Evolutionary conservation across 2,329 filamentous ascomycete genomes (phyloP).

Genomic region (Magnaporthales sp.): DNA sequence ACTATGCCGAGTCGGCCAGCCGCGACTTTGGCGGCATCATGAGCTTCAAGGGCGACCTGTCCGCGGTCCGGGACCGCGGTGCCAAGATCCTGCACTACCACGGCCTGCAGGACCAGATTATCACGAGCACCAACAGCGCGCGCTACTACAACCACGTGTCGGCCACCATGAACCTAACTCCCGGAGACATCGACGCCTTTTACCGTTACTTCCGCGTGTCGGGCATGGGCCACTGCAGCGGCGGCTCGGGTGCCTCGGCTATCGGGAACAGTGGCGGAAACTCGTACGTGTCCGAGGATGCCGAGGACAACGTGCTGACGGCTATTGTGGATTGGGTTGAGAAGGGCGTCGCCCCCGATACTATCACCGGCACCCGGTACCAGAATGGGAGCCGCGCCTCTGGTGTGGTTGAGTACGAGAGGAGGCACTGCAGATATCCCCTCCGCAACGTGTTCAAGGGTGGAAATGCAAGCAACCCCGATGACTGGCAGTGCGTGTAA

Average conservation of each 20-base stretch:
- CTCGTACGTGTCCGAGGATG: conserved; percentile 15
- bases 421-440: conserved; percentile 8
- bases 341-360: conserved; percentile 29
- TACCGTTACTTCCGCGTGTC: conserved; percentile 45
- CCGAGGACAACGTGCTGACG: conserved; percentile 32
- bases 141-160: conserved; percentile 23
- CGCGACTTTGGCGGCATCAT: conserved; percentile 11
- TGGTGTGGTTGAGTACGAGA: conserved; percentile 6
- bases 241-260: conserved; percentile 30
- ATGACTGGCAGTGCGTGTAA: conserved; percentile 7
- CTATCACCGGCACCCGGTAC: conserved; percentile 11
- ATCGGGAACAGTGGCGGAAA: conserved; percentile 16
- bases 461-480: conserved; percentile 5
- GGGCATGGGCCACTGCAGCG: conserved; percentile 42
- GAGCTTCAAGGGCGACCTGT: conserved; percentile 26
- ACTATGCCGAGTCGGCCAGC: conserved; percentile 22
- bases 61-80: conserved; percentile 27
- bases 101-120: conserved; percentile 30
- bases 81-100: conserved; percentile 38
- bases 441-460: conserved; percentile 6
- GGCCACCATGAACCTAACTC: conserved; percentile 14
- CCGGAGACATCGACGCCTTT: conserved; percentile 32
- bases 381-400: conserved; percentile 1
- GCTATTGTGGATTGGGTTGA: conserved; percentile 39
- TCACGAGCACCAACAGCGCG: conserved; percentile 24